phyloP scores from a whole-genome alignment of 257 asterid genomes.

The Solanum ahanhuiri region DNA sequence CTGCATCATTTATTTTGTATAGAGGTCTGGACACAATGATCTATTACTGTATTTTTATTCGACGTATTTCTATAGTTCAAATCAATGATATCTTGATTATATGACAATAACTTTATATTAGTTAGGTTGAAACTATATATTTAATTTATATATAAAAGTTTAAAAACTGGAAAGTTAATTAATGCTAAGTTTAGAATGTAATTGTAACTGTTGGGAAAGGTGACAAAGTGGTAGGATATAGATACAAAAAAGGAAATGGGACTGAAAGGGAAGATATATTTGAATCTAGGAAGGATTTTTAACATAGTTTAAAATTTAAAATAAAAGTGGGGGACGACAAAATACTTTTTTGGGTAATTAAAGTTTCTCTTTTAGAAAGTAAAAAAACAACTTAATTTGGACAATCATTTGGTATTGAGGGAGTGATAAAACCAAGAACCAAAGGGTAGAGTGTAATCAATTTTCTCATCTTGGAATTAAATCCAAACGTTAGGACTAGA shows the following conservation, averaged over 20 bases:
- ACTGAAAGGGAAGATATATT: background rate
- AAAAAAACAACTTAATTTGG: background rate
- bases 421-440: background rate
- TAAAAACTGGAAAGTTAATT: background rate
- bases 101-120: no score
- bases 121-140: no score
- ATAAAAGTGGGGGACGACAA: background rate
- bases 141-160: no score
- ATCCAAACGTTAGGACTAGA: background rate
- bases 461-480: background rate
- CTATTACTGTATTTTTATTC: no score
- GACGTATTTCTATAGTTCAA: no score
- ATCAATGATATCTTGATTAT: rapidly evolving
- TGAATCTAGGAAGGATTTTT: background rate
- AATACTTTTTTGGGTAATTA: background rate
- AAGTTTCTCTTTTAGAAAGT: background rate
- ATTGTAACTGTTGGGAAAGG: background rate
- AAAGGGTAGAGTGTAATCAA: background rate
- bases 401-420: background rate
- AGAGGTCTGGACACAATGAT: no score
- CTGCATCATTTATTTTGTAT: background rate
- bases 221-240: background rate
- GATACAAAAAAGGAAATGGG: background rate
- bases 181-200: background rate
- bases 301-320: background rate